These are phyloP conservation scores for Lecanicillium sp. DNA, from an alignment of 2,329 filamentous ascomycete genomes.

Conservation along the genomic window DNA sequence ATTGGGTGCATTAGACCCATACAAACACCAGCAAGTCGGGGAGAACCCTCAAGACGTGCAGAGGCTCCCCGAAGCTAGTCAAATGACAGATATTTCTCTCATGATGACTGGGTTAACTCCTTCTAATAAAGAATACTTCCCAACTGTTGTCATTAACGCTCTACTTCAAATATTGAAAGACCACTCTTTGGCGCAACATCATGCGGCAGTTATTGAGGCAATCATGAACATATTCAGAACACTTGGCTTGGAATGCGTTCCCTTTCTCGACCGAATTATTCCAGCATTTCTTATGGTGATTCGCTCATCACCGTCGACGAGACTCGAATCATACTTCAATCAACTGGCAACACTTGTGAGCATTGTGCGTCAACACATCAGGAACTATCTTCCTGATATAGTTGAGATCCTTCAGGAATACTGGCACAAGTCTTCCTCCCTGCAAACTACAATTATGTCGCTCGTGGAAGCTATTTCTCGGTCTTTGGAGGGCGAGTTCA, in stretches of 20 bases:
- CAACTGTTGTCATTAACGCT: constrained; percentile 94
- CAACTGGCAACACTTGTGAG: constrained; percentile 87
- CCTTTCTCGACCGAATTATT: constrained; percentile 88
- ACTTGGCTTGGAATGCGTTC: constrained; percentile 88
- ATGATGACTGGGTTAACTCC: constrained; percentile 98
- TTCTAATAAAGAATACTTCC: constrained; percentile 97
- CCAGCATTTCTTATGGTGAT: constrained; percentile 91
- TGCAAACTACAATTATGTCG: constrained; percentile 86
- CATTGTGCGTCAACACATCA: constrained; percentile 93
- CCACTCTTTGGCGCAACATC: constrained; percentile 79
- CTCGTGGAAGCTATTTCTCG: constrained; percentile 90
- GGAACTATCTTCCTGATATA: constrained; percentile 81
- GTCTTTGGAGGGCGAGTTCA: constrained; percentile 95
- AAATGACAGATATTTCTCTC: constrained; percentile 84
- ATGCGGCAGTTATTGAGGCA: constrained; percentile 89
- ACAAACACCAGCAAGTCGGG: constrained; percentile 91
- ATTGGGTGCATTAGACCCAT: constrained; percentile 87
- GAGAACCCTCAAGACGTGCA: constrained; percentile 81
- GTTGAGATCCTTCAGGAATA: constrained; percentile 81
- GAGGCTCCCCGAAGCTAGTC: constrained; percentile 51
- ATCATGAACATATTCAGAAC: constrained; percentile 99
- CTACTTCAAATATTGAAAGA: constrained; percentile 89
- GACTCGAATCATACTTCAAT: constrained; percentile 94
- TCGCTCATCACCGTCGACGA: constrained; percentile 64
- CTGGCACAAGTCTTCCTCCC: constrained; percentile 71